Evolutionary conservation across 495 filamentous ascomycete genomes (phyloP).

Genomic region (Tetracladium setigerum): DNA sequence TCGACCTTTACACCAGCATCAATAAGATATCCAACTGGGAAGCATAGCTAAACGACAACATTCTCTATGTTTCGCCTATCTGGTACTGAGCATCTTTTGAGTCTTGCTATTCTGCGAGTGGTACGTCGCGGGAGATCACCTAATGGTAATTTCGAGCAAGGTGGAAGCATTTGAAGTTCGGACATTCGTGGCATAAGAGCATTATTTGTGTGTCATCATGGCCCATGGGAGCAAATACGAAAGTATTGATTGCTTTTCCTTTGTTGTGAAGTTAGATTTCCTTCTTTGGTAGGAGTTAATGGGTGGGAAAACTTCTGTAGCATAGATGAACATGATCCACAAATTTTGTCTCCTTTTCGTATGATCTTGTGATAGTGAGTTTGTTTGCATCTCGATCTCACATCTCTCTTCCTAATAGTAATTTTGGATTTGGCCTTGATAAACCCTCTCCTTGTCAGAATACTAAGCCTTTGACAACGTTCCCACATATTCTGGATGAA

Average conservation of each 20-base stretch:
- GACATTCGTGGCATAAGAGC: constrained; percentile 12
- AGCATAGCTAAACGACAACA: constrained; percentile 19
- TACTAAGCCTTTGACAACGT: too few relatives aligned
- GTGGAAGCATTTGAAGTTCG: not conserved
- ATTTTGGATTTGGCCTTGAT: too few relatives aligned
- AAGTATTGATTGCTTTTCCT: too few relatives aligned
- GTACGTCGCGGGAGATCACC: constrained; percentile 3
- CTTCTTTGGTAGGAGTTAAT: constrained; percentile 7
- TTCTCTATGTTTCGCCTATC: constrained; percentile 13
- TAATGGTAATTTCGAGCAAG: constrained; percentile 18
- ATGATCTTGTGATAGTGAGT: too few relatives aligned
- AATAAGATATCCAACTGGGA: constrained; percentile 9
- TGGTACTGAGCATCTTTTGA: constrained; percentile 19
- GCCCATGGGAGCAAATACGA: too few relatives aligned
- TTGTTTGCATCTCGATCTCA: too few relatives aligned
- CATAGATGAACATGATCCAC: constrained; percentile 8
- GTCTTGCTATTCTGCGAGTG: constrained; percentile 9
- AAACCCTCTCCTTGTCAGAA: too few relatives aligned
- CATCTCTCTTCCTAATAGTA: too few relatives aligned
- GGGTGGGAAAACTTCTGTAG: constrained; percentile 12
- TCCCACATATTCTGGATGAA: too few relatives aligned
- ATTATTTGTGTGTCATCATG: constrained; percentile 9
- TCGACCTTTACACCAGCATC: constrained; percentile 10
- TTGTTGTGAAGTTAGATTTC: not conserved
- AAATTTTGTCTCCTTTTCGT: too few relatives aligned